Evolutionary conservation across 352 stramenopile species (phyloP), one percentile per base, ranked within the genome.

Genomic region (Pythium brachiatum): DNA sequence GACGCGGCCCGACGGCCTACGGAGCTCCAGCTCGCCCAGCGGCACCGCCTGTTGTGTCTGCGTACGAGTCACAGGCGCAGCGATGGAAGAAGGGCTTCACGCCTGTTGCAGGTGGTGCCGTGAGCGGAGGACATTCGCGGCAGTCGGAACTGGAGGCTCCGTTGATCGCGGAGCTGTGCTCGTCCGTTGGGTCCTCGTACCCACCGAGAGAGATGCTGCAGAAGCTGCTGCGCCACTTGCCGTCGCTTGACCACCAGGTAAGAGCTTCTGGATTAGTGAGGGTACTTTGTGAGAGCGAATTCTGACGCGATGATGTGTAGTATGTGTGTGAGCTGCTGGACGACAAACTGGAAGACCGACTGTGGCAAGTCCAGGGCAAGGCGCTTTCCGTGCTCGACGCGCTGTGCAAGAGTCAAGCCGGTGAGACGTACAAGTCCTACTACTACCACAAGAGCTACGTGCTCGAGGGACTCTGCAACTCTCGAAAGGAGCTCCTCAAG

Each of bases 271-370:
- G 4, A 15, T 15, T 20, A 4, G 4, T 20, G 36, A 20, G 5
- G 15, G 11, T 43, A n/a, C 15, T 8, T n/a, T 5, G 29, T 34
- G 29, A 43, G 5, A 7, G 20, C 6, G 15, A 12, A 47, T 11
- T 23, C 18, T 47, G 39, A 47, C n/a, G n/a, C 7, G 26, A 41
- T 52, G 38, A 16, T 53, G 0, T 43, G 7, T 31, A 92, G 79
- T 95, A 95, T 57, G 67, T 91, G 29, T 93, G 86, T 56, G 82
- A 95, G 67, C 72, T 93, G 26, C 72, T 95, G n/a, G 78, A 93
- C 51, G 78, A 89, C 64, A 95, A 93, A 69, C 81, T 95, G n/a
- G 78, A 90, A 69, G 81, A 81, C 57, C 73, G 72, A 34, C 38
- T 95, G 54, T 95, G 86, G 86, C 86, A 93, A 61, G 76, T 92